Evolutionary conservation across 2,329 filamentous ascomycete species (phyloP), one percentile per base, ranked within the genome.

Genomic region (Ceratocystis albifundus): DNA sequence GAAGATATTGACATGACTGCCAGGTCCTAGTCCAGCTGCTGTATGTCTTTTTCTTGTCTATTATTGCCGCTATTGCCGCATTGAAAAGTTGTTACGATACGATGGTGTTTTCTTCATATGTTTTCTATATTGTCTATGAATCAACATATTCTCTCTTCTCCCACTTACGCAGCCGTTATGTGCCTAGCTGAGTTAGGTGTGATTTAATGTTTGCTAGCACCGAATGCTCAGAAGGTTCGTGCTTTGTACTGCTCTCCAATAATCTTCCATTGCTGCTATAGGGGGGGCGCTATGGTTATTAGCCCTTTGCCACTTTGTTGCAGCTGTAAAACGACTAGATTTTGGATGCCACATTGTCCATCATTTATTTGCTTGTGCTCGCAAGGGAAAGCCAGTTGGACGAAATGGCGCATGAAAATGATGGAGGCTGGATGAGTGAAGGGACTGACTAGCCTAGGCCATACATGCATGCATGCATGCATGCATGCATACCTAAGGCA

Each of bases 121-220:
- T n/a, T 59, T 32, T 32, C 22, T 59, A 32, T 59, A 59, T n/a
- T 3, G 17, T 22, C 8, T 32, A 30, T 59, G 55, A 59, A 59
- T 59, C 25, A 59, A 59, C 32, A 59, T 8, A 59, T 3, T 32
- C 55, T 59, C 55, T 30, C 55, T 59, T 20, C 25, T 59, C 55
- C 28, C n/a, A 30, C 20, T 20, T n/a, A 41, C 36, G 10, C 36
- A 41, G 36, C 8, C 36, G n/a, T n/a, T n/a, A 36, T 36, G 10
- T 36, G 32, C 3, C 32, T 36, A 10, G 32, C 10, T 41, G 36
- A 41, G 36, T 41, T 41, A 41, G 36, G 36, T 12, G 36, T 41
- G 36, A 41, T 41, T 41, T 41, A 12, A 12, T 41, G 36, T 41
- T 41, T 41, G 36, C 36, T 41, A 41, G 12, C 36, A 41, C 36